Evolutionary conservation across 2,329 filamentous ascomycete genomes (phyloP).

Genomic region (Alternaria atra): DNA sequence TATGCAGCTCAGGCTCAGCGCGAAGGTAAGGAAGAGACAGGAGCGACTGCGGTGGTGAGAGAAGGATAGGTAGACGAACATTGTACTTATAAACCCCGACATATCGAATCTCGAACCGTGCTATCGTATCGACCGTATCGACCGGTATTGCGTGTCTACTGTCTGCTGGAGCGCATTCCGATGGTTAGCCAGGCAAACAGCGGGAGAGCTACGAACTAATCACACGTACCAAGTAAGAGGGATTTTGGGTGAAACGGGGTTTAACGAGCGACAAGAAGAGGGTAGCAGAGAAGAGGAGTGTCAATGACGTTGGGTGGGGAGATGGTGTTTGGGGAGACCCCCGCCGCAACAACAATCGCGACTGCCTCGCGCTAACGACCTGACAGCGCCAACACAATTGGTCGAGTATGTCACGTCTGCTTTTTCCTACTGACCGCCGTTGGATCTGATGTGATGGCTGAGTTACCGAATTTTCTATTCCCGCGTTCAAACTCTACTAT

Average conservation of each 20-base stretch:
- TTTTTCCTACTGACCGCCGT: not conserved
- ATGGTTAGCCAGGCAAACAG: constrained; percentile 44
- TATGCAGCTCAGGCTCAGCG: not conserved
- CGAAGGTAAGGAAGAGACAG: not conserved
- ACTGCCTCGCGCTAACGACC: constrained; percentile 17
- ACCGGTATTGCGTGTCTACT: constrained; percentile 23
- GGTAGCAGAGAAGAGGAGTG: not conserved
- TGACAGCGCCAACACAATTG: constrained; percentile 8
- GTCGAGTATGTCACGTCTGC: not conserved
- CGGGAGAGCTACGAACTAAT: constrained; percentile 21
- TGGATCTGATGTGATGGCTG: not conserved
- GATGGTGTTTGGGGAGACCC: constrained; percentile 28
- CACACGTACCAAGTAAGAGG: not conserved
- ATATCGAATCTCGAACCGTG: constrained; percentile 15
- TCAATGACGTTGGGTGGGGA: constrained; percentile 19
- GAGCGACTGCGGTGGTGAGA: no score
- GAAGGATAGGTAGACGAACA: constrained; percentile 64
- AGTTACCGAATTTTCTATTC: not conserved
- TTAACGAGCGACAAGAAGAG: constrained; percentile 11
- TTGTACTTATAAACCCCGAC: constrained; percentile 81
- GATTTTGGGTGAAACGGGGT: not conserved
- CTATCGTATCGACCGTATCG: constrained; percentile 26
- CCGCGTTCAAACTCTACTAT: not conserved
- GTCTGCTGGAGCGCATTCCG: constrained; percentile 42
- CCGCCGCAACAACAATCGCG: constrained; percentile 23